phyloP scores from a whole-genome alignment of 257 asterid species.

The Pogostemon cablin region DNA sequence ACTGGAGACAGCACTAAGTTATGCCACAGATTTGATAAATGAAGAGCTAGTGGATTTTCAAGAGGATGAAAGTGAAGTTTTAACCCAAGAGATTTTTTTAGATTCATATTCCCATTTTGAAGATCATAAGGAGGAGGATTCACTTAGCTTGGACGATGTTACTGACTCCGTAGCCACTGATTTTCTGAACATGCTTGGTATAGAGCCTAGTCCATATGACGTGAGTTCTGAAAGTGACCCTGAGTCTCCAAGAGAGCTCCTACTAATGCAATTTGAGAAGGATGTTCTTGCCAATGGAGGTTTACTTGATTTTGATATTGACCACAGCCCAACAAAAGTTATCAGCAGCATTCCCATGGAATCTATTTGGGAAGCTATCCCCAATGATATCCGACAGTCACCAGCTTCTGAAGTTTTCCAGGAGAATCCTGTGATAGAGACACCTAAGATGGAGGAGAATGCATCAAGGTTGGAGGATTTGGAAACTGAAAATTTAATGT shows the following conservation, averaged over 20 bases:
- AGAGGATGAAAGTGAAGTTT: conserved; percentile 52
- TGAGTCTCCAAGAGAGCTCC: conserved; percentile 88
- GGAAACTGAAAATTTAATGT: conserved; percentile 90
- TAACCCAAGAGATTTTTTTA: conserved; percentile 39
- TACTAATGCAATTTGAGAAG: conserved; percentile 85
- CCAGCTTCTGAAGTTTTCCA: conserved; percentile 39
- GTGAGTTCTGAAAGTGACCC: conserved; percentile 88
- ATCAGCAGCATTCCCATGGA: conserved; percentile 39
- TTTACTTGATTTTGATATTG: conserved; percentile 60
- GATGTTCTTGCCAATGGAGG: conserved; percentile 74
- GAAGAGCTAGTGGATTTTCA: conserved; percentile 60
- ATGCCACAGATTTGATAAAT: conserved; percentile 50
- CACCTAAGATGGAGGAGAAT: conserved; percentile 46
- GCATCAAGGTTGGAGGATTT: conserved; percentile 60
- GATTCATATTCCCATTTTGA: conserved; percentile 38
- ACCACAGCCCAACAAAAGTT: conserved; percentile 42
- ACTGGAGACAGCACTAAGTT: conserved; percentile 69
- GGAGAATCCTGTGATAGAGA: conserved; percentile 46
- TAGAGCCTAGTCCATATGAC: conserved; percentile 76
- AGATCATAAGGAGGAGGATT: conserved; percentile 45
- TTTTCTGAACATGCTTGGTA: conserved; percentile 78
- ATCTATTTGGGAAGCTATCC: conserved; percentile 53
- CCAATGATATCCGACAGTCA: conserved; percentile 40
- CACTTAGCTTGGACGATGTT: conserved; percentile 62
- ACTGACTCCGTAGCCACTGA: conserved; percentile 70